phyloP scores from a whole-genome alignment of 2,329 filamentous ascomycete species.

The Alternaria metachromatica region DNA sequence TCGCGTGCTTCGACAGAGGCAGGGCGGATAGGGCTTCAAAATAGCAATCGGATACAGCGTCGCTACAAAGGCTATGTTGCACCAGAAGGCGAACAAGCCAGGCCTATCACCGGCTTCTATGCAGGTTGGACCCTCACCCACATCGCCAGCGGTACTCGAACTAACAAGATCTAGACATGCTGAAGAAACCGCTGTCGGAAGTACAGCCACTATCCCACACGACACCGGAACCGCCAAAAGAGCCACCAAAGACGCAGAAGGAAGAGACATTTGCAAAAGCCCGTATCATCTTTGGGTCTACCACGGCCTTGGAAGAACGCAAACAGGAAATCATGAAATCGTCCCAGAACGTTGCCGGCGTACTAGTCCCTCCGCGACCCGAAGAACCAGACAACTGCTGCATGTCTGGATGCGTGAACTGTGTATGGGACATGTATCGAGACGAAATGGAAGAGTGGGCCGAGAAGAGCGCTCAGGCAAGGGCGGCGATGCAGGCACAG shows the following conservation, averaged over 20 bases:
- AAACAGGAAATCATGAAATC: slow-evolving; percentile 65
- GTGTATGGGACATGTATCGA: slow-evolving; percentile 90
- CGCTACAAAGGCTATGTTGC: slow-evolving; percentile 48
- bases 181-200: slow-evolving; percentile 38
- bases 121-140: slow-evolving; percentile 29
- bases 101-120: slow-evolving; percentile 49
- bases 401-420: slow-evolving; percentile 98
- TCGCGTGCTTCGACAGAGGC: neutral
- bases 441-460: slow-evolving; percentile 95
- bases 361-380: slow-evolving; percentile 82
- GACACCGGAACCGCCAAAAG: slow-evolving; percentile 41
- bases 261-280: slow-evolving; percentile 65
- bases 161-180: slow-evolving; percentile 45
- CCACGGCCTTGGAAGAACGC: slow-evolving; percentile 74
- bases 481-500: slow-evolving; percentile 55
- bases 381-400: slow-evolving; percentile 97
- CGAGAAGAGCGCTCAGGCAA: slow-evolving; percentile 67
- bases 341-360: slow-evolving; percentile 74
- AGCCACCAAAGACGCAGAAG: slow-evolving; percentile 55
- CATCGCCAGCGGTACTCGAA: neutral
- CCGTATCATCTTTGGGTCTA: slow-evolving; percentile 80
- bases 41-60: slow-evolving; percentile 43
- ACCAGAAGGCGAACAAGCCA: slow-evolving; percentile 46
- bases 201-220: slow-evolving; percentile 42
- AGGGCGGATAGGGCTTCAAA: slow-evolving; percentile 38